phyloP scores from a whole-genome alignment of 176 grass and related monocot genomes.

The Carex myosuroides region DNA sequence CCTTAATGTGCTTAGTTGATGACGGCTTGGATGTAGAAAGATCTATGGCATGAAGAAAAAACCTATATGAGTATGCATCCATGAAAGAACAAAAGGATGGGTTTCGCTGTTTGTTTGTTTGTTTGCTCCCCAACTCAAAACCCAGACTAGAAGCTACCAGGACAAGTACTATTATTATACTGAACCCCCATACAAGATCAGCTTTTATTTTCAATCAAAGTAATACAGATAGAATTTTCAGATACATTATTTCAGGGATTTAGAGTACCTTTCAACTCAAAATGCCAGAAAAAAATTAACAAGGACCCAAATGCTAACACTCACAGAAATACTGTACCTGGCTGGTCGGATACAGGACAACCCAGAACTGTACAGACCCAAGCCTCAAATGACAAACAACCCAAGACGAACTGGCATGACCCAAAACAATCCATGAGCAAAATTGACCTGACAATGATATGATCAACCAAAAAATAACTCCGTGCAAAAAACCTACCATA shows the following conservation, averaged over 20 bases:
- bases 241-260: no score
- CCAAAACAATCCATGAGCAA: not conserved
- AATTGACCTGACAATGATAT: not conserved
- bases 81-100: not conserved
- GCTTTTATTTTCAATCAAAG: not conserved
- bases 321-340: not conserved
- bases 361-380: not conserved
- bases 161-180: no score
- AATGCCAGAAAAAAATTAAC: not conserved
- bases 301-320: not conserved
- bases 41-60: slow-evolving; percentile 32
- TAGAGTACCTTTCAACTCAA: not conserved
- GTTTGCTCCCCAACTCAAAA: no score
- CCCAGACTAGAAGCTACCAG: no score
- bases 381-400: not conserved
- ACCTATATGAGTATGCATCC: slow-evolving; percentile 35
- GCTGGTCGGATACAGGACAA: not conserved
- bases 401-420: not conserved
- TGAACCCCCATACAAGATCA: not conserved
- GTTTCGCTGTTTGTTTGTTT: no score
- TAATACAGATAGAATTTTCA: not conserved
- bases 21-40: not conserved
- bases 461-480: not conserved
- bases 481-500: not conserved
- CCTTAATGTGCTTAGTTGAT: not conserved